Conservation (phyloP, 2,329 filamentous ascomycete species). For the Paraconiothyrium sp. region DNA sequence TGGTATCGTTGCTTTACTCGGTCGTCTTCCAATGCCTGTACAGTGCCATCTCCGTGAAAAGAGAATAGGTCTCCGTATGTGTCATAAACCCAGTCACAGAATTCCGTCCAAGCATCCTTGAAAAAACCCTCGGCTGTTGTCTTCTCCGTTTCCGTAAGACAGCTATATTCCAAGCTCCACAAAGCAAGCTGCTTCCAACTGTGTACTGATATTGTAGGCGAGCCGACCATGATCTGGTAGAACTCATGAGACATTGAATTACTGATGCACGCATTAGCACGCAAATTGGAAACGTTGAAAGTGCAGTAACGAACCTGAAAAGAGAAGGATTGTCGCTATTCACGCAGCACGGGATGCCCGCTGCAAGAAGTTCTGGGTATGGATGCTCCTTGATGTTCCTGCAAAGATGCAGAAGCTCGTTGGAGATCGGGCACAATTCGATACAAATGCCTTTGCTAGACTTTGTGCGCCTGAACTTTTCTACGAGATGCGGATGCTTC, state of each 20-base stretch:
- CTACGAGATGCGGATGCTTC: slow-evolving; percentile 70
- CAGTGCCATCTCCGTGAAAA: neutral
- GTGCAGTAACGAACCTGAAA: slow-evolving; percentile 63
- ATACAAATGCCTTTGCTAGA: slow-evolving; percentile 65
- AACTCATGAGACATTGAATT: slow-evolving; percentile 79
- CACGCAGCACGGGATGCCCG: slow-evolving; percentile 76
- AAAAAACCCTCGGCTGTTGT: slow-evolving; percentile 57
- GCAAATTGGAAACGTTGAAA: neutral
- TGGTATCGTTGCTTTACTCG: neutral
- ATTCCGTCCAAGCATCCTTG: slow-evolving; percentile 65
- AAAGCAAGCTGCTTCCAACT: slow-evolving; percentile 72
- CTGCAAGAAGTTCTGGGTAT: slow-evolving; percentile 74
- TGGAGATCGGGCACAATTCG: slow-evolving; percentile 81
- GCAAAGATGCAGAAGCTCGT: slow-evolving; percentile 77
- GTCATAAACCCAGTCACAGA: slow-evolving; percentile 60
- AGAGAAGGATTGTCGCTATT: slow-evolving; percentile 80
- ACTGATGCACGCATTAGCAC: slow-evolving; percentile 49
- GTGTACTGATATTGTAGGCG: slow-evolving; percentile 70
- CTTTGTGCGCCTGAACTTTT: slow-evolving; percentile 62
- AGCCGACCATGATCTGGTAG: slow-evolving; percentile 78
- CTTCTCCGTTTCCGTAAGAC: slow-evolving; percentile 38
- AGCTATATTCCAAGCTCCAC: slow-evolving; percentile 59
- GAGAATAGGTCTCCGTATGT: neutral
- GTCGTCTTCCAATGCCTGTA: neutral
- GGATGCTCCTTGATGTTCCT: slow-evolving; percentile 71